phyloP scores from a whole-genome alignment of 805 yeast genomes.

The Yamadazyma sp. region DNA sequence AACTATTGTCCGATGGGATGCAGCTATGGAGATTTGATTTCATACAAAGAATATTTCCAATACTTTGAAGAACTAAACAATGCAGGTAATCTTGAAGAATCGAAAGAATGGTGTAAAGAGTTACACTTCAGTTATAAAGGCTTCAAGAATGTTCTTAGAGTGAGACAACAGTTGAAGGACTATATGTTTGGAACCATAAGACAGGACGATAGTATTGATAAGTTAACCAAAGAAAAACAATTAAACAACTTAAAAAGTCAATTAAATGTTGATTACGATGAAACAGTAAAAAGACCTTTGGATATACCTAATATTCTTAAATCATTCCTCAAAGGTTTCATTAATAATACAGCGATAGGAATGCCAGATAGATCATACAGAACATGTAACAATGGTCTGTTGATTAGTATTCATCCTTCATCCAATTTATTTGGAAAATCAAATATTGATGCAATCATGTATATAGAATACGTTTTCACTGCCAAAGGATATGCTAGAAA shows the following conservation, averaged over 20 bases:
- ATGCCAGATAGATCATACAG: conserved; percentile 92
- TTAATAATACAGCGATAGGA: conserved; percentile 89
- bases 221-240: conserved; percentile 25
- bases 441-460: conserved; percentile 83
- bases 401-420: conserved; percentile 87
- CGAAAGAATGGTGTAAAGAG: conserved; percentile 80
- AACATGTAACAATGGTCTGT: conserved; percentile 80
- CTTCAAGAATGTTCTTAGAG: conserved; percentile 69
- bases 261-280: conserved; percentile 23
- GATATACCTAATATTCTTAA: conserved; percentile 63
- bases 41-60: conserved; percentile 75
- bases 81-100: conserved; percentile 44
- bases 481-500: conserved; percentile 89
- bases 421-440: conserved; percentile 76
- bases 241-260: conserved; percentile 24
- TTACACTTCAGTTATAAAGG: conserved; percentile 75
- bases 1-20: conserved; percentile 69
- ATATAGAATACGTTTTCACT: conserved; percentile 90
- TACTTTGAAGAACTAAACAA: conserved; percentile 35
- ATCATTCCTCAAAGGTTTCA: conserved; percentile 78
- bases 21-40: conserved; percentile 76
- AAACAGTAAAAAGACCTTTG: conserved; percentile 24
- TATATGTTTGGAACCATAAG: conserved; percentile 56
- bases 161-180: conserved; percentile 69
- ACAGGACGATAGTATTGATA: conserved; percentile 32